phyloP scores from a whole-genome alignment of 805 yeast genomes.

The Cyberlindnera samutprakarnensis region DNA sequence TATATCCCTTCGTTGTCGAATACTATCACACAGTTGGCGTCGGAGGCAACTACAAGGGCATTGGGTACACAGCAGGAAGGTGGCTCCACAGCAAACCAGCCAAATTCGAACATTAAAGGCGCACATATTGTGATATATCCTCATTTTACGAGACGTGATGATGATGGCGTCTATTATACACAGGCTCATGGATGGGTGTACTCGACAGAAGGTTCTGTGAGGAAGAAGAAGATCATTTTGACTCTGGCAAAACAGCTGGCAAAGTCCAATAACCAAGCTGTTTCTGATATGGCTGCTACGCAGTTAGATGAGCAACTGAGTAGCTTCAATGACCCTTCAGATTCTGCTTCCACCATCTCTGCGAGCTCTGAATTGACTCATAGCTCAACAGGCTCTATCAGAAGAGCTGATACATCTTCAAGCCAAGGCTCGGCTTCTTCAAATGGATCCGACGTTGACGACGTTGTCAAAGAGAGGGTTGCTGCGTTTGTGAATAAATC shows the following conservation, averaged over 20 bases:
- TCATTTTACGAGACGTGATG: conserved; percentile 37
- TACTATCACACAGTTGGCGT: conserved; percentile 40
- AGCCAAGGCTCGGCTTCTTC: conserved; percentile 4
- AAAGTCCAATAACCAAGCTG: conserved; percentile 25
- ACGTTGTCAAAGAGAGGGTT: conserved; percentile 53
- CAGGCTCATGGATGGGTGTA: conserved; percentile 66
- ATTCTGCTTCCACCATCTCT: conserved; percentile 18
- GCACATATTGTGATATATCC: conserved; percentile 57
- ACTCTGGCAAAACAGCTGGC: conserved; percentile 64
- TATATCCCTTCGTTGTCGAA: conserved; percentile 47
- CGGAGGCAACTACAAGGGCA: conserved; percentile 31
- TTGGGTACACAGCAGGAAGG: conserved; percentile 11
- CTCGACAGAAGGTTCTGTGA: conserved; percentile 60
- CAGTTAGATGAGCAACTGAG: conserved; percentile 32
- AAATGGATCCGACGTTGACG: conserved; percentile 28
- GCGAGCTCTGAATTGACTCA: conserved; percentile 2
- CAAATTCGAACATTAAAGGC: conserved; percentile 33
- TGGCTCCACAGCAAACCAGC: conserved; percentile 1
- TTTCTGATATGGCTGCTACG: conserved; percentile 21
- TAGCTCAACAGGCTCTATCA: conserved; percentile 1
- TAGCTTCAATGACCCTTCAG: conserved; percentile 17
- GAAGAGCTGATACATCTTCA: conserved; percentile 8
- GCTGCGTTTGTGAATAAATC: conserved; percentile 64
- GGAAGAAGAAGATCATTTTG: conserved; percentile 64
- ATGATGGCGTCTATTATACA: conserved; percentile 35